A percentile compares a stretch with the other conserved stretches of the same genome.
phyloP scores from a whole-genome alignment of 2,329 filamentous ascomycete species.

The Colletotrichum shisoi region DNA sequence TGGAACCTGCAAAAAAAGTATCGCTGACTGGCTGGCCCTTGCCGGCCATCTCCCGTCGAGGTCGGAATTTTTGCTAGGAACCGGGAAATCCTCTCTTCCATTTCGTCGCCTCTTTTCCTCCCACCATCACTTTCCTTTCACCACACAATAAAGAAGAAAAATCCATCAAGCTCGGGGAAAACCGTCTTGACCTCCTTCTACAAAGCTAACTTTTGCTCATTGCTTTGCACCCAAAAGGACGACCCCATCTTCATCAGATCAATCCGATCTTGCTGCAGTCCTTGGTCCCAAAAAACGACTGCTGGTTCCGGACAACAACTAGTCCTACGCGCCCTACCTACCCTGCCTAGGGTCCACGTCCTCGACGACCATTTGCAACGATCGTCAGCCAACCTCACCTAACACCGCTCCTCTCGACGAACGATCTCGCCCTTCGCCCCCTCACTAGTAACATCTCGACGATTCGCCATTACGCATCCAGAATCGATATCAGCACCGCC shows the following conservation, averaged over 20 bases:
- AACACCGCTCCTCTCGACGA: conserved; percentile 1
- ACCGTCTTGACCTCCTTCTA: conserved; percentile 20
- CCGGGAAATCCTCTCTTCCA: conserved; percentile 35
- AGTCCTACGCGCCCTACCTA: conserved; percentile 1
- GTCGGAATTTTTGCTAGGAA: conserved; percentile 27
- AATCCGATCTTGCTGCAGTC: conserved; percentile 18
- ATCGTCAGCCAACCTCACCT: not conserved
- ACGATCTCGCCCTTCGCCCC: not conserved
- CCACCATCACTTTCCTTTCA: not conserved
- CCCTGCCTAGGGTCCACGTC: conserved; percentile 10
- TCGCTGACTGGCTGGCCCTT: conserved; percentile 17
- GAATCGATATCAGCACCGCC: not conserved
- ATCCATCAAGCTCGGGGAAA: conserved; percentile 5
- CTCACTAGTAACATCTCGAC: not conserved
- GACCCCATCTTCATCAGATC: conserved; percentile 17
- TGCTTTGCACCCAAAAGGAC: conserved; percentile 8
- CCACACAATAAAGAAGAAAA: not conserved
- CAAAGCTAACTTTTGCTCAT: conserved; percentile 18
- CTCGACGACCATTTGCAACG: conserved; percentile 8
- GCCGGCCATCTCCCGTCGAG: conserved; percentile 11
- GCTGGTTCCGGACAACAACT: conserved; percentile 22
- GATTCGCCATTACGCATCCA: not conserved
- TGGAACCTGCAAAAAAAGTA: conserved; percentile 5
- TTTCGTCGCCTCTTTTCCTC: conserved; percentile 6
- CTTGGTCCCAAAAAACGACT: not conserved